Conservation (phyloP, 495 filamentous ascomycete genomes). For the Cercophora newfieldiana region DNA sequence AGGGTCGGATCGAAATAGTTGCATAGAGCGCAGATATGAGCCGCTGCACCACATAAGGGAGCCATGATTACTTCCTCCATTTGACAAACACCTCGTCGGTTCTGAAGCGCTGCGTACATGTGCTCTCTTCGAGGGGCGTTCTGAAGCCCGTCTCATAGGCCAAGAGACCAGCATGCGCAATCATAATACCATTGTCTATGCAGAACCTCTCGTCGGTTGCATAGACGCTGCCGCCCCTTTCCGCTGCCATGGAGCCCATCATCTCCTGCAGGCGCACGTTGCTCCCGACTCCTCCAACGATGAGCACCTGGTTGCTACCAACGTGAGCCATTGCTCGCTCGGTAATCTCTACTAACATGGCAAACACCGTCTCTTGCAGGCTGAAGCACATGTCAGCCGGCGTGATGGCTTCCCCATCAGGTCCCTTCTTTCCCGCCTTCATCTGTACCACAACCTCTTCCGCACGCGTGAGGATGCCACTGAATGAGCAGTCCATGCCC, state of each 20-base stretch:
- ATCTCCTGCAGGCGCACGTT: constrained; percentile 96
- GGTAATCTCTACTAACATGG: constrained; percentile 98
- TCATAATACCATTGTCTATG: constrained; percentile 99
- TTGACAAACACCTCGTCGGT: constrained; percentile 92
- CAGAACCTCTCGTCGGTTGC: constrained; percentile 97
- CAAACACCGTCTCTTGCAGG: constrained; percentile 90
- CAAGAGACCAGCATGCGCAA: constrained; percentile 90
- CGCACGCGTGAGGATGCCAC: constrained; percentile 79
- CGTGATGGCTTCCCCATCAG: constrained; percentile 56
- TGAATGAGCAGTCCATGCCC: constrained; percentile 97
- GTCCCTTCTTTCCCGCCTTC: constrained; percentile 45
- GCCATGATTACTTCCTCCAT: constrained; percentile 72
- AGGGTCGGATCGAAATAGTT: not conserved
- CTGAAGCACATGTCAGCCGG: constrained; percentile 91
- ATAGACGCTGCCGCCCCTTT: constrained; percentile 86
- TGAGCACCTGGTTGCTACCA: constrained; percentile 82
- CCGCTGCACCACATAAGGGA: not conserved
- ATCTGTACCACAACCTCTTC: constrained; percentile 73
- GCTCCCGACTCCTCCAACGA: constrained; percentile 97
- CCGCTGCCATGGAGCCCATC: constrained; percentile 96
- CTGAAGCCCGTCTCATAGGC: constrained; percentile 77
- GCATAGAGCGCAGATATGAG: not conserved
- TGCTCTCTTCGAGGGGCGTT: constrained; percentile 76
- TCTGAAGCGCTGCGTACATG: constrained; percentile 90
- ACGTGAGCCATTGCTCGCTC: constrained; percentile 99